phyloP scores from a whole-genome alignment of 108 stramenopile species.

The Schizochytrium sp. region DNA sequence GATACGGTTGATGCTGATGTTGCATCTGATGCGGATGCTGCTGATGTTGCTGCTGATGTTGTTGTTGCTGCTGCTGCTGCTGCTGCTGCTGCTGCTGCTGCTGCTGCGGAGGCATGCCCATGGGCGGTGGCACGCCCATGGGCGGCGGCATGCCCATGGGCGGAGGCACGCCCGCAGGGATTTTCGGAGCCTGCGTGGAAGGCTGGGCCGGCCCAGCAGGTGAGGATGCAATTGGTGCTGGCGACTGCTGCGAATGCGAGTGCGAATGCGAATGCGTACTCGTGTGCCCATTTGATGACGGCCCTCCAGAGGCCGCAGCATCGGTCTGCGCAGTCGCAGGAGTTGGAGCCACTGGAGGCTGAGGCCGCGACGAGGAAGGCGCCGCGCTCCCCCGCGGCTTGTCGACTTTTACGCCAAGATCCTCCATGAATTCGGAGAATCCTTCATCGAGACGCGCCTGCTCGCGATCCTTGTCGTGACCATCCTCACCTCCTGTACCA shows the following conservation, averaged over 20 bases:
- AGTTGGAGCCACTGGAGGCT: not conserved
- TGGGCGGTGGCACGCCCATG: not conserved
- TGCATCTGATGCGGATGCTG: not conserved
- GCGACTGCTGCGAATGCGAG: not conserved
- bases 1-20: no score
- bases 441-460: conserved; percentile 64
- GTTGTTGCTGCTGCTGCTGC: not conserved
- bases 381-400: not conserved
- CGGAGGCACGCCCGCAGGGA: not conserved
- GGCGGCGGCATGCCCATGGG: not conserved
- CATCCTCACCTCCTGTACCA: conserved; percentile 18
- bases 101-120: not conserved
- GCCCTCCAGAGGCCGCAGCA: not conserved
- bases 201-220: no score
- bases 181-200: not conserved
- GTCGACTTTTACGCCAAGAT: conserved; percentile 70
- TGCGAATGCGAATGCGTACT: not conserved
- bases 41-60: not conserved
- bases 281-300: not conserved
- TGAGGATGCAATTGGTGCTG: not conserved
- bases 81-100: not conserved
- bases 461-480: not conserved
- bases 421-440: conserved; percentile 90
- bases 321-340: not conserved
- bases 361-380: not conserved